Evolutionary conservation across 176 grass and related monocot species (phyloP), one percentile per base, ranked within the genome.

Genomic region (Thalia dealbata): DNA sequence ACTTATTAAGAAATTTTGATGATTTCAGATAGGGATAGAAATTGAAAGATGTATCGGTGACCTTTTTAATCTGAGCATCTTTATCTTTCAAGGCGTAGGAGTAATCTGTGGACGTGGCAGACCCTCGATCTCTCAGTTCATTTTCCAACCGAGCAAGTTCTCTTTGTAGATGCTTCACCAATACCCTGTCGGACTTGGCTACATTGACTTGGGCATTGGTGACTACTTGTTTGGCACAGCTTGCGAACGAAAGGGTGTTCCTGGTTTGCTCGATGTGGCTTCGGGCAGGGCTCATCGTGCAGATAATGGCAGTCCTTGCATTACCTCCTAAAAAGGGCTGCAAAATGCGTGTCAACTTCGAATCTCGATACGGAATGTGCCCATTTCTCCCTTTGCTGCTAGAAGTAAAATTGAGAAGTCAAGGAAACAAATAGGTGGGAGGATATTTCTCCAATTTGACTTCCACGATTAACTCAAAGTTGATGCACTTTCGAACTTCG

Each of bases 301-400:
- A 97, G 27, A 97, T 91, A 60, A 97, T 92, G 60, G 89, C 89
- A 3, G 93, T 97, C 79, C 85, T 87, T 32, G 87, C 93, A 71
- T 97, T 97, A 54, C 93, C 89, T 74, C 93, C 93, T 76, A 97
- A 73, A 22, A 90, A 91, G 18, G 87, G 78, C 29, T 97, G 93
- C 48, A 97, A 75, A 75, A 97, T 97, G 10, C 93, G 84, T n/a
- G 93, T 97, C 78, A 97, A 79, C 78, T 97, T 97, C 58, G 93
- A 97, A 83, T 97, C 93, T 82, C 93, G 84, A 67, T 92, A 97
- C 24, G 93, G 93, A 21, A 97, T 87, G 25, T 97, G 93, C 0
- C 93, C 93, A 56, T 80, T 97, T 77, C 81, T 90, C 19, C 93
- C 85, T 68, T 88, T 92, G 70, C 93, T 90, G 82, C 79, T 87